Conservation (phyloP, 768 basidiomycete species). For the Rhizopogon vinicolor region DNA sequence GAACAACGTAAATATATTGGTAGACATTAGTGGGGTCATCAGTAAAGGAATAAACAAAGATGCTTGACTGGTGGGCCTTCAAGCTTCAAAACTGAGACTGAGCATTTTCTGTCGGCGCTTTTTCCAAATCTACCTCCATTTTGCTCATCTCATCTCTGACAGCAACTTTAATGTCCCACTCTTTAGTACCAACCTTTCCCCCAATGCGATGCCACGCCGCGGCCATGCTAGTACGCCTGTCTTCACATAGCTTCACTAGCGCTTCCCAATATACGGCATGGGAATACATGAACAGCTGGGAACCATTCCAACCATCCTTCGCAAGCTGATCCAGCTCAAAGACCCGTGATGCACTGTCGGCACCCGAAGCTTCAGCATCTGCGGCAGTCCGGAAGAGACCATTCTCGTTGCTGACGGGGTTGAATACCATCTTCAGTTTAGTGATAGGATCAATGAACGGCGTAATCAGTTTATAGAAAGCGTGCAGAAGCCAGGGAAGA, state of each 20-base stretch:
- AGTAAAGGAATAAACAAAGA: background rate
- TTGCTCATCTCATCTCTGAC: conserved; percentile 11
- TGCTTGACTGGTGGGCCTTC: background rate
- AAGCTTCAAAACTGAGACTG: background rate
- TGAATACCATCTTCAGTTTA: conserved; percentile 69
- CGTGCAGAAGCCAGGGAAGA: conserved; percentile 72
- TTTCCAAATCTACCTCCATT: background rate
- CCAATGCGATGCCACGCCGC: conserved; percentile 68
- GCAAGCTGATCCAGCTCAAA: conserved; percentile 71
- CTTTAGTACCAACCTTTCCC: conserved; percentile 63
- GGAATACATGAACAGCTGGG: conserved; percentile 60
- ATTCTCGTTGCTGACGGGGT: conserved; percentile 37
- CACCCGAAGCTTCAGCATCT: conserved; percentile 10
- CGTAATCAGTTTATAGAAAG: conserved; percentile 73
- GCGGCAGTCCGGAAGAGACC: conserved; percentile 23
- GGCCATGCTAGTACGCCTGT: conserved; percentile 44
- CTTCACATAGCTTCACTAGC: conserved; percentile 50
- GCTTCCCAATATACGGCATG: conserved; percentile 76
- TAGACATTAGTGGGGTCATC: background rate
- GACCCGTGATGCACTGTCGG: conserved; percentile 23
- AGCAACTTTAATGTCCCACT: conserved; percentile 68
- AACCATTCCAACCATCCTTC: conserved; percentile 66
- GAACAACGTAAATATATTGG: background rate
- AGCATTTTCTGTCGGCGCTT: background rate
- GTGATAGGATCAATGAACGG: conserved; percentile 86